Evolutionary conservation across 495 filamentous ascomycete species (phyloP).

Genomic region (Neurospora sp.): DNA sequence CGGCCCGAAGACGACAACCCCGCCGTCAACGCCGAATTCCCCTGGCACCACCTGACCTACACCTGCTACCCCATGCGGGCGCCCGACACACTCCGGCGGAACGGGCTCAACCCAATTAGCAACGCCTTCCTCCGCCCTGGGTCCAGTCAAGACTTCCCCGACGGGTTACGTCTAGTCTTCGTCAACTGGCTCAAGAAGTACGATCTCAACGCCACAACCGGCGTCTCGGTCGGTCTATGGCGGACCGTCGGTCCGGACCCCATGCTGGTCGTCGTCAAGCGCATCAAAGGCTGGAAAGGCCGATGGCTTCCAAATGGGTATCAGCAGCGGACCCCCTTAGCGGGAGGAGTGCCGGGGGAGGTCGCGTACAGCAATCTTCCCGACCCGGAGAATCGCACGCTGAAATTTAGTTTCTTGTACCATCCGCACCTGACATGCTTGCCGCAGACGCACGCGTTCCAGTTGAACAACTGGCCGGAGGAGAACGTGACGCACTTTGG

Average conservation of each 20-base stretch:
- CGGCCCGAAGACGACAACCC: neutral
- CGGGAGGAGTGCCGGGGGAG: neutral
- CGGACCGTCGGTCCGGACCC: neutral
- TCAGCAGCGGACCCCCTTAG: neutral
- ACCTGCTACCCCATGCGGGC: neutral
- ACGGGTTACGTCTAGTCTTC: neutral
- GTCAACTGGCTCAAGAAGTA: neutral
- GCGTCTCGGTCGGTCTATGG: neutral
- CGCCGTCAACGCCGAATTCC: neutral
- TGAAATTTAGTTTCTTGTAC: neutral
- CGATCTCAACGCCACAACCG: neutral
- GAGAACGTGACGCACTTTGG: conserved; percentile 3
- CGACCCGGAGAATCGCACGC: fast-evolving
- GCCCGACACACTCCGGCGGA: neutral
- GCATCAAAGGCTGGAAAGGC: neutral
- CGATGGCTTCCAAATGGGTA: neutral
- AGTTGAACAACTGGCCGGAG: neutral
- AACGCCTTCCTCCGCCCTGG: neutral
- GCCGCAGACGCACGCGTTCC: conserved; percentile 3
- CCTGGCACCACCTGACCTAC: neutral
- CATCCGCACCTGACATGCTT: neutral
- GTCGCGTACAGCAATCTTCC: neutral
- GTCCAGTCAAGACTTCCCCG: neutral
- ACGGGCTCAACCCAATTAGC: fast-evolving
- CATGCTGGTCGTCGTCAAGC: neutral